Conservation (phyloP, 768 basidiomycete genomes). For the Russula emetica region DNA sequence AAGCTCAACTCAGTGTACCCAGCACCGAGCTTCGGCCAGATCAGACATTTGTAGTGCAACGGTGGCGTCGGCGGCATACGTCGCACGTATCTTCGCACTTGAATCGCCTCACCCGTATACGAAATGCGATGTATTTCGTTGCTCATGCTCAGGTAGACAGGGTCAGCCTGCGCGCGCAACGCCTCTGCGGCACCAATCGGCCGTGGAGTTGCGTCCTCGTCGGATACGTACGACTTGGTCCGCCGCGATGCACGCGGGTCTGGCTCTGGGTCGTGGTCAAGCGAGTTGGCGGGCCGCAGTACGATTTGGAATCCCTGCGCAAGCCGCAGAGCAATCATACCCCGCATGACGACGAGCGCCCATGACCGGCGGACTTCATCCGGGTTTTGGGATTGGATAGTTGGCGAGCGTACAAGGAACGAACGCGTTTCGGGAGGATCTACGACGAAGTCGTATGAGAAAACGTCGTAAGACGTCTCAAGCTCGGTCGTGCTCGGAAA, state of each 20-base stretch:
- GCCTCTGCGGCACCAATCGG: constrained; percentile 65
- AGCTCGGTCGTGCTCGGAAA: constrained; percentile 75
- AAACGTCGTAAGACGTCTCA: constrained; percentile 71
- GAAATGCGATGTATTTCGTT: constrained; percentile 93
- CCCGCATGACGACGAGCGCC: constrained; percentile 81
- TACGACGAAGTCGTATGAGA: constrained; percentile 85
- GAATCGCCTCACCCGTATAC: constrained; percentile 86
- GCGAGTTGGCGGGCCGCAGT: constrained; percentile 42
- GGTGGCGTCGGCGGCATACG: constrained; percentile 59
- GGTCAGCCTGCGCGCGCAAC: constrained; percentile 53
- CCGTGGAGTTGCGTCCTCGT: constrained; percentile 50
- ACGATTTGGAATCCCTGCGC: constrained; percentile 96
- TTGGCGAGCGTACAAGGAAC: constrained; percentile 73
- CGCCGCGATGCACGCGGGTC: constrained; percentile 39
- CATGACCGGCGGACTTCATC: constrained; percentile 64
- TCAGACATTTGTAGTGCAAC: constrained; percentile 79
- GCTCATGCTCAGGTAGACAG: constrained; percentile 89
- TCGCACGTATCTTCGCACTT: constrained; percentile 81
- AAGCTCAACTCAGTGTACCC: constrained; percentile 80
- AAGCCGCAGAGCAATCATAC: constrained; percentile 88
- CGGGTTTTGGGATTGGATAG: constrained; percentile 40
- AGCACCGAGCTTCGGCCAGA: constrained; percentile 88
- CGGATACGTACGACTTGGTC: constrained; percentile 53
- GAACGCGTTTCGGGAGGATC: constrained; percentile 81
- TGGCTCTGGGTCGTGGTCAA: constrained; percentile 34